phyloP scores from a whole-genome alignment of 2,329 filamentous ascomycete genomes.

The Diaporthe citriasiana region DNA sequence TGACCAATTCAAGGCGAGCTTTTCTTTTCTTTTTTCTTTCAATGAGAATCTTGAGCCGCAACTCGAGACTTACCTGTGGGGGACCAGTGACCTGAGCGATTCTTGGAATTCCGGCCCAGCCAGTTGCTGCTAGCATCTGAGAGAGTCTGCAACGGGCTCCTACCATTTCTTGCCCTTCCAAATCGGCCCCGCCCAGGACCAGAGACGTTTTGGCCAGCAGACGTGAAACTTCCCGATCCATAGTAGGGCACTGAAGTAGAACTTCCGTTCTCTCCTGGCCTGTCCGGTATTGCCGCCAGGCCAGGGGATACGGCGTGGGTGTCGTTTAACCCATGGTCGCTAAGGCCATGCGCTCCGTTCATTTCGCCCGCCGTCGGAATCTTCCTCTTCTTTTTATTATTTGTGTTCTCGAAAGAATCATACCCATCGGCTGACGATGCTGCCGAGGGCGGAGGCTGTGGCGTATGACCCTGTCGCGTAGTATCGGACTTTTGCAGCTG shows the following conservation, averaged over 20 bases:
- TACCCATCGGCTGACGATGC: conserved; percentile 86
- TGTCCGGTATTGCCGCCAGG: conserved; percentile 49
- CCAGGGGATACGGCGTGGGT: conserved; percentile 48
- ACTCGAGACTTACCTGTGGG: conserved; percentile 60
- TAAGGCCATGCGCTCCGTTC: conserved; percentile 55
- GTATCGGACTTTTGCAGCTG: conserved; percentile 61
- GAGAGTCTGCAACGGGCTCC: conserved; percentile 73
- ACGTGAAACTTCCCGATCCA: conserved; percentile 65
- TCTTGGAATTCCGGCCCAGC: conserved; percentile 63
- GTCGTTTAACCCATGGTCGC: conserved; percentile 50
- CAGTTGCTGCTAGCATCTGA: conserved; percentile 71
- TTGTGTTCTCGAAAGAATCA: conserved; percentile 97
- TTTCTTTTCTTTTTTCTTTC: neutral
- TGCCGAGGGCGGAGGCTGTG: conserved; percentile 75
- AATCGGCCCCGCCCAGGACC: conserved; percentile 88
- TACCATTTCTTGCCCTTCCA: conserved; percentile 74
- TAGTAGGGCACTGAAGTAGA: conserved; percentile 54
- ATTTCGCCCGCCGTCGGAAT: conserved; percentile 89
- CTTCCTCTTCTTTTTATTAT: conserved; percentile 99
- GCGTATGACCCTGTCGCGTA: conserved; percentile 57
- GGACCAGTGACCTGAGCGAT: conserved; percentile 60
- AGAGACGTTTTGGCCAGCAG: conserved; percentile 79
- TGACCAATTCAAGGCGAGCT: conserved; percentile 5
- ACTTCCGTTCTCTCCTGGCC: conserved; percentile 36
- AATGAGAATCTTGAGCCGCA: neutral